These are phyloP conservation scores for Podosphaera fusca DNA, from an alignment of 2,329 filamentous ascomycete genomes.

Conservation along the genomic window DNA sequence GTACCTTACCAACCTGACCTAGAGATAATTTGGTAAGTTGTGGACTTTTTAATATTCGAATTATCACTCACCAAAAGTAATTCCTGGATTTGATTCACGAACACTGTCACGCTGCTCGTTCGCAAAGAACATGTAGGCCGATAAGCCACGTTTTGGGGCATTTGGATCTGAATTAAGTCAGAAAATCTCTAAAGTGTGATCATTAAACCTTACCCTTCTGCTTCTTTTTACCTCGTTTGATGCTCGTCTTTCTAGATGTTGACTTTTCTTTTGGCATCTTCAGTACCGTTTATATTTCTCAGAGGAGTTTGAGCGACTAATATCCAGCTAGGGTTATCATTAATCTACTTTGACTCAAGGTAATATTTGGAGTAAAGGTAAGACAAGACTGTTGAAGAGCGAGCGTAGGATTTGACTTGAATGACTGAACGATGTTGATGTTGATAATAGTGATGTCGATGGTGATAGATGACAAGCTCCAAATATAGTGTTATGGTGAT, in stretches of 20 bases:
- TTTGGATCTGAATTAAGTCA: constrained; percentile 51
- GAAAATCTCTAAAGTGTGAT: not conserved
- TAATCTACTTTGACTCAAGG: no score
- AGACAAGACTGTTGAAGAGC: no score
- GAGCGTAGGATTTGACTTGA: no score
- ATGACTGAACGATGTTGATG: no score
- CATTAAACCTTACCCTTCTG: constrained; percentile 38
- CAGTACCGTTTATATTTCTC: constrained; percentile 3
- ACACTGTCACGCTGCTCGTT: constrained; percentile 98
- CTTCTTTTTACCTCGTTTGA: constrained; percentile 36
- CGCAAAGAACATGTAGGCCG: constrained; percentile 99
- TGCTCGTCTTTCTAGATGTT: constrained; percentile 37
- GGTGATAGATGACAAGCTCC: no score
- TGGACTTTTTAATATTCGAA: not conserved
- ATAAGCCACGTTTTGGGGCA: constrained; percentile 96
- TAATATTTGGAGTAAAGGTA: no score
- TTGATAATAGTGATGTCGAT: no score
- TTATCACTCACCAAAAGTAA: constrained; percentile 55
- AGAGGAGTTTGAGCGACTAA: no score
- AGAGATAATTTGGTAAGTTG: constrained; percentile 6
- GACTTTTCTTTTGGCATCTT: constrained; percentile 48
- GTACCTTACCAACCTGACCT: constrained; percentile 93
- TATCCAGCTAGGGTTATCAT: no score
- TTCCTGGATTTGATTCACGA: constrained; percentile 92
- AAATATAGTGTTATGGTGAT: no score